phyloP scores from a whole-genome alignment of 2,329 filamentous ascomycete genomes.

The Aspergillus pseudoterreus region DNA sequence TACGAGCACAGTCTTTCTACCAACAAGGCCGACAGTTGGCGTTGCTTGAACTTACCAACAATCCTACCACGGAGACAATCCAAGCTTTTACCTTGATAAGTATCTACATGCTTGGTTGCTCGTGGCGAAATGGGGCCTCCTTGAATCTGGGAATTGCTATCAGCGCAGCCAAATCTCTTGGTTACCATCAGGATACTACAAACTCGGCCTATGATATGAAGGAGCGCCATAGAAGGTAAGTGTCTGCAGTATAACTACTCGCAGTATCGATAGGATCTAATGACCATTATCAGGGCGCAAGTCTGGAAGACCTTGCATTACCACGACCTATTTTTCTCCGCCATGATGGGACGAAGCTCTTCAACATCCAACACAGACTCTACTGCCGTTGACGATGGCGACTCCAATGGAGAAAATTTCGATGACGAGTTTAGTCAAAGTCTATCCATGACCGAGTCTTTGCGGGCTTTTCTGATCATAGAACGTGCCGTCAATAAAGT shows the following conservation, averaged over 20 bases:
- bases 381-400: neutral
- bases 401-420: neutral
- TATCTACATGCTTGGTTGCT: constrained; percentile 3
- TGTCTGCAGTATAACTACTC: no score
- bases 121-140: neutral
- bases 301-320: constrained; percentile 1
- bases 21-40: constrained; percentile 2
- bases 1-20: constrained; percentile 2
- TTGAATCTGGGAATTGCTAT: constrained; percentile 1
- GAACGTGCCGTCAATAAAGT: constrained; percentile 5
- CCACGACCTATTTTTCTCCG: constrained; percentile 4
- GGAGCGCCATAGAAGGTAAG: neutral
- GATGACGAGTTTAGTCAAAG: neutral
- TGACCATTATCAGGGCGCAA: neutral
- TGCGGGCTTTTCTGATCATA: constrained; percentile 1
- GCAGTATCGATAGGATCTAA: no score
- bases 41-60: constrained; percentile 1
- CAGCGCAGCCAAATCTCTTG: constrained; percentile 1
- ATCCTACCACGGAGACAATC: constrained; percentile 1
- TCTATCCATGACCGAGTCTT: neutral
- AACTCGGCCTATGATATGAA: neutral
- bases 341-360: constrained; percentile 2
- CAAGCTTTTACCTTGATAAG: constrained; percentile 2
- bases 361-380: neutral
- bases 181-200: neutral